Percentiles rank a stretch among this genome's conserved stretches.
Conservation (phyloP, 1,139 yeast genomes). For the Suhomyces yuchorum region DNA sequence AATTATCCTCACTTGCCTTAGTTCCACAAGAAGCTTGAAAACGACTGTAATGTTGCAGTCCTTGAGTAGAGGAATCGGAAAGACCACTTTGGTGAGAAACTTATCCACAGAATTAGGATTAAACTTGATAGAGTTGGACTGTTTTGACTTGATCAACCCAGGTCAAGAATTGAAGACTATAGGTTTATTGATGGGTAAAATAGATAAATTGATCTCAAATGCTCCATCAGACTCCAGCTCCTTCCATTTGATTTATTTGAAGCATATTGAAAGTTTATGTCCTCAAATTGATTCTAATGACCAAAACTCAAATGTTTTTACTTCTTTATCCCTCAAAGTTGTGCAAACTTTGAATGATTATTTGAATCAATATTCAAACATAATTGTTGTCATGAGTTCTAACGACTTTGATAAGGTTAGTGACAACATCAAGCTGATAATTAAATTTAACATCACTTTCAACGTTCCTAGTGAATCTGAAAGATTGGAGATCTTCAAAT, state of each 20-base stretch:
- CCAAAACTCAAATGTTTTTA: slow-evolving; percentile 56
- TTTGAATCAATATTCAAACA: slow-evolving; percentile 35
- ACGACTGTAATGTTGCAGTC: slow-evolving; percentile 72
- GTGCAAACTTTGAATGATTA: slow-evolving; percentile 61
- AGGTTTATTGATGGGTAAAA: slow-evolving; percentile 73
- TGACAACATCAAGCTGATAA: slow-evolving; percentile 62
- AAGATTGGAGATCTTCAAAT: slow-evolving; percentile 62
- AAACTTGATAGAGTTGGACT: slow-evolving; percentile 70
- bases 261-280: slow-evolving; percentile 76
- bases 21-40: slow-evolving; percentile 43
- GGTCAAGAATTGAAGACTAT: slow-evolving; percentile 80
- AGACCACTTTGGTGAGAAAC: slow-evolving; percentile 61
- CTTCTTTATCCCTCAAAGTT: slow-evolving; percentile 61
- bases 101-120: slow-evolving; percentile 63
- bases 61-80: slow-evolving; percentile 77
- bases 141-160: slow-evolving; percentile 59
- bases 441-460: slow-evolving; percentile 77
- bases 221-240: slow-evolving; percentile 21
- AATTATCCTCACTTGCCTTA: slow-evolving; percentile 49
- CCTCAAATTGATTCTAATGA: slow-evolving; percentile 64
- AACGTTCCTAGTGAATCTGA: slow-evolving; percentile 81
- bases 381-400: slow-evolving; percentile 68
- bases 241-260: slow-evolving; percentile 54
- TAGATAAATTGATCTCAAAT: slow-evolving; percentile 54
- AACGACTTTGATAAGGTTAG: slow-evolving; percentile 73